Conservation (phyloP, 768 basidiomycete genomes). For the Mycena polygramma region DNA sequence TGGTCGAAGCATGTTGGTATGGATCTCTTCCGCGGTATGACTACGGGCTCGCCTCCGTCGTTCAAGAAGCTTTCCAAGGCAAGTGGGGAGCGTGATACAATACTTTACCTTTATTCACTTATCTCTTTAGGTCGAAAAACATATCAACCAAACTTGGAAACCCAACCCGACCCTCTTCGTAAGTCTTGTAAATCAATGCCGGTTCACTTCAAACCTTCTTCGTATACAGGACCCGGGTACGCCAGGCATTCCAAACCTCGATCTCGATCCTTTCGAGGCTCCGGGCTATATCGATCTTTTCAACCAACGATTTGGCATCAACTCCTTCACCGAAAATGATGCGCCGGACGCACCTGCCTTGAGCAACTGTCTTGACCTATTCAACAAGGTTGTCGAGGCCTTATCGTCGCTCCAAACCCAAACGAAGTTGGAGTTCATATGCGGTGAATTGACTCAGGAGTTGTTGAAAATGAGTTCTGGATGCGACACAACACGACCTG, state of each 20-base stretch:
- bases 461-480: constrained; percentile 23
- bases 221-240: constrained; percentile 4
- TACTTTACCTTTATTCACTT: neutral
- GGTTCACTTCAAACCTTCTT: neutral
- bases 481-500: constrained; percentile 13
- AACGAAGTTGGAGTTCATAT: constrained; percentile 22
- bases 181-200: neutral
- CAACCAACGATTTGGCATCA: constrained; percentile 25
- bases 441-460: constrained; percentile 23
- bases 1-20: constrained; percentile 26
- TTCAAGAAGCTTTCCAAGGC: neutral
- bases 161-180: constrained; percentile 28
- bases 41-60: neutral
- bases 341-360: constrained; percentile 13
- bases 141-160: constrained; percentile 21
- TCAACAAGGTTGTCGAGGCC: constrained; percentile 10
- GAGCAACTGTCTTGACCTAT: constrained; percentile 18
- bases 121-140: neutral
- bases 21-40: constrained; percentile 7
- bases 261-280: constrained; percentile 25
- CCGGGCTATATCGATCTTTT: constrained; percentile 23
- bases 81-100: neutral
- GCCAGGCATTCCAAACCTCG: constrained; percentile 1
- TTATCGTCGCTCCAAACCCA: constrained; percentile 13
- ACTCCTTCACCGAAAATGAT: constrained; percentile 4